These are phyloP conservation scores for Tylopilus sp. DNA, from an alignment of 768 basidiomycete genomes.

Conservation along the genomic window DNA sequence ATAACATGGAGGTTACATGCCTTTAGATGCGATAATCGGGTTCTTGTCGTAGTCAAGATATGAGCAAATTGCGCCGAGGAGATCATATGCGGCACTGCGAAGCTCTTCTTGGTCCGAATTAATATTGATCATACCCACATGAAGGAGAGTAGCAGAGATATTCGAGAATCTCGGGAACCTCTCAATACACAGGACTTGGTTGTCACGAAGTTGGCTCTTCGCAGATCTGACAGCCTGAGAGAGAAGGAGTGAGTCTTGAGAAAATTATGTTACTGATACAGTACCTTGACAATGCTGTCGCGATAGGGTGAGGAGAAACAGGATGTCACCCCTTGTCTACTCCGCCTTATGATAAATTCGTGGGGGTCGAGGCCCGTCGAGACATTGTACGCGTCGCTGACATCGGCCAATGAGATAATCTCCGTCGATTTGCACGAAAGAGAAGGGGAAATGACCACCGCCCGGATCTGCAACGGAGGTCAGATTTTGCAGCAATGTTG, in stretches of 20 bases:
- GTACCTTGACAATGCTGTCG: constrained; percentile 73
- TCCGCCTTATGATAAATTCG: constrained; percentile 79
- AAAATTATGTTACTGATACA: not conserved
- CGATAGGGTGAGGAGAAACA: constrained; percentile 72
- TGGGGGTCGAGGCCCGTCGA: constrained; percentile 70
- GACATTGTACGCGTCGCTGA: constrained; percentile 85
- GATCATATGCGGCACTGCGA: constrained; percentile 74
- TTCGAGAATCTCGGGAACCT: constrained; percentile 78
- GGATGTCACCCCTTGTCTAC: constrained; percentile 63
- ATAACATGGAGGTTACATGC: constrained; percentile 32
- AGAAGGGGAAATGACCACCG: constrained; percentile 64
- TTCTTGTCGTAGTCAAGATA: constrained; percentile 76
- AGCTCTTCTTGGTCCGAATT: constrained; percentile 72
- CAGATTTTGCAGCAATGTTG: not conserved
- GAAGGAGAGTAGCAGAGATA: constrained; percentile 82
- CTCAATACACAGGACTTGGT: constrained; percentile 48
- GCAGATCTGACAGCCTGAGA: constrained; percentile 68
- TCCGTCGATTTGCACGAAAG: constrained; percentile 78
- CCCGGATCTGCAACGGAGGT: constrained; percentile 49
- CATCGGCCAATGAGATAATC: constrained; percentile 71
- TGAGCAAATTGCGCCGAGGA: constrained; percentile 71
- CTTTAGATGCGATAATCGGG: constrained; percentile 66
- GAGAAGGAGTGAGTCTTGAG: not conserved
- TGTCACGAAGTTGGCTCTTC: constrained; percentile 64
- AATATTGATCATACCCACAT: constrained; percentile 79